phyloP scores from a whole-genome alignment of 495 filamentous ascomycete species.

The Cladorrhinum samala region DNA sequence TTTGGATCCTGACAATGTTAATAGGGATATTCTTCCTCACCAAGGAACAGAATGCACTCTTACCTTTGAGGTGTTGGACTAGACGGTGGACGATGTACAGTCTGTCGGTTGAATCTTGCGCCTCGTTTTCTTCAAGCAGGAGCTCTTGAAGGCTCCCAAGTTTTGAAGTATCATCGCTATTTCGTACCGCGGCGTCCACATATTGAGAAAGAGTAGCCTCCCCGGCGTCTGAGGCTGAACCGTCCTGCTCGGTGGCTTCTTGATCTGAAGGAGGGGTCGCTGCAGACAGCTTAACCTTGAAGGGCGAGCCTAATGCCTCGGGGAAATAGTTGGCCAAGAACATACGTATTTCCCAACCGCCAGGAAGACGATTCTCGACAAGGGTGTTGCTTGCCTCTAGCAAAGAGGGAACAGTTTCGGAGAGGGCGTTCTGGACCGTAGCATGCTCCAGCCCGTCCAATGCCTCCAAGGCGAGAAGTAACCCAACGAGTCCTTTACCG shows the following conservation, averaged over 20 bases:
- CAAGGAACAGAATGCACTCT: too few relatives aligned
- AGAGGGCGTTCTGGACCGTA: constrained; percentile 5
- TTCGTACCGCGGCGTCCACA: constrained; percentile 18
- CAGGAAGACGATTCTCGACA: constrained; percentile 19
- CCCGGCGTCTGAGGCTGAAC: constrained; percentile 7
- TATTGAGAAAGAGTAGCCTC: constrained; percentile 17
- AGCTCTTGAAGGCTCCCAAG: constrained; percentile 22
- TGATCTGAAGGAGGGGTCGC: not conserved
- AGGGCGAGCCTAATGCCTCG: constrained; percentile 10
- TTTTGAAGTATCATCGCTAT: constrained; percentile 20
- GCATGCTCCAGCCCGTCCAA: constrained; percentile 10
- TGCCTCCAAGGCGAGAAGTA: constrained; percentile 19
- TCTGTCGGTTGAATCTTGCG: constrained; percentile 3
- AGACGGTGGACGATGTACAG: constrained; percentile 22
- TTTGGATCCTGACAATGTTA: too few relatives aligned
- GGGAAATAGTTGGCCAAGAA: constrained; percentile 31
- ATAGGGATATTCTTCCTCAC: too few relatives aligned
- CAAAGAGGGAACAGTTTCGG: constrained; percentile 9
- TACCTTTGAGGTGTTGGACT: constrained; percentile 20
- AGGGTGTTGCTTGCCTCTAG: constrained; percentile 26
- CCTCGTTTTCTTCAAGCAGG: constrained; percentile 7
- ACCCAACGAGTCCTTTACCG: constrained; percentile 9
- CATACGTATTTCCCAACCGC: constrained; percentile 34
- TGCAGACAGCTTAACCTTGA: constrained; percentile 14
- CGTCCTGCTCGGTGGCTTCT: not conserved